Evolutionary conservation across 768 basidiomycete species (phyloP).

Genomic region (Suillus ampliporus): DNA sequence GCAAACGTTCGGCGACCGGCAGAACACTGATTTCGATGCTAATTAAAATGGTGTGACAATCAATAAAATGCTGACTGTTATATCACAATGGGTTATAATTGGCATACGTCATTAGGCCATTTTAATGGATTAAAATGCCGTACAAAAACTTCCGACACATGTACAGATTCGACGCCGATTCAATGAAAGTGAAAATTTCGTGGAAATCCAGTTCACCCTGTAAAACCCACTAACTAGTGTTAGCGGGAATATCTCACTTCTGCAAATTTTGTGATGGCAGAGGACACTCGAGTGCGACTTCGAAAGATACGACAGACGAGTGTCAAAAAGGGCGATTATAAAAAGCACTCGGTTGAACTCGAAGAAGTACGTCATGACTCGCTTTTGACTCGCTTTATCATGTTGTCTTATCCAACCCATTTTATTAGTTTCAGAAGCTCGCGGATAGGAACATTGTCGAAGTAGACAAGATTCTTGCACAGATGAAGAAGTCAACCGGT

Average conservation of each 20-base stretch:
- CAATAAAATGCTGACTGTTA: background rate
- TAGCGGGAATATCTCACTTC: too few species aligned
- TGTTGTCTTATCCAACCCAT: constrained; percentile 11
- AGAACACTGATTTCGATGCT: background rate
- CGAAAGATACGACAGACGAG: constrained; percentile 72
- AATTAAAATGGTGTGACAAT: too few species aligned
- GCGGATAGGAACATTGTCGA: constrained; percentile 65
- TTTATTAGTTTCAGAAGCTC: constrained; percentile 73
- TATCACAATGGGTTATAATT: background rate
- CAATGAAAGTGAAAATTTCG: too few species aligned
- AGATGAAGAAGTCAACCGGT: constrained; percentile 63
- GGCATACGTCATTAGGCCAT: background rate
- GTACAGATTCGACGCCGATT: too few species aligned
- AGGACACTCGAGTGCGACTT: constrained; percentile 77
- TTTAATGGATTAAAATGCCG: constrained; percentile 2
- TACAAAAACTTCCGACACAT: too few species aligned
- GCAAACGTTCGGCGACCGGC: background rate
- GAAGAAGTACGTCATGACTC: constrained; percentile 59
- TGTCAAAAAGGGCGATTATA: constrained; percentile 71
- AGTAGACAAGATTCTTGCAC: constrained; percentile 67
- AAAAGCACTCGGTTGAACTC: constrained; percentile 70
- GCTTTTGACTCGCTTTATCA: background rate
- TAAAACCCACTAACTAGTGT: too few species aligned
- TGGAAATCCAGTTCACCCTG: too few species aligned
- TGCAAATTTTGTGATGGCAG: too few species aligned